A percentile compares a stretch with the other conserved stretches of the same genome.
phyloP scores from a whole-genome alignment of 1,284 basidiomycete species.

The Pulchroboletus neoregius region DNA sequence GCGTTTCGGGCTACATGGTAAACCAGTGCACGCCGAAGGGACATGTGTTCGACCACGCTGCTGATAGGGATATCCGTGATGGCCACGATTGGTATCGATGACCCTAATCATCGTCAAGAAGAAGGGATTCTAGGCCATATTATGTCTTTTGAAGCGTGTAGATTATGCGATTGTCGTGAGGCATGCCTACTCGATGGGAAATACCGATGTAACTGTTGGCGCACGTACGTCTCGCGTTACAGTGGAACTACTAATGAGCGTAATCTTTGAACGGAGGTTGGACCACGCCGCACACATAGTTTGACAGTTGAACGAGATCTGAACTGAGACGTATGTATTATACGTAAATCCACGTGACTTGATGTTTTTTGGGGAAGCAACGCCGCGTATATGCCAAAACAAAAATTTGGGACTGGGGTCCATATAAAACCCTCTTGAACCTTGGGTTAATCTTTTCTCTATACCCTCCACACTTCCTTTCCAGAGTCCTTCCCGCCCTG shows the following conservation, averaged over 20 bases:
- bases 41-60: conserved; percentile 22
- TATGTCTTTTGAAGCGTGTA: conserved; percentile 13
- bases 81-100: conserved; percentile 31
- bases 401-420: conserved; percentile 36
- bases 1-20: conserved; percentile 1
- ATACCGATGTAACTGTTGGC: background rate
- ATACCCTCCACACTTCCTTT: conserved; percentile 1
- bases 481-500: background rate
- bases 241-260: background rate
- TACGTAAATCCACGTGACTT: conserved; percentile 32
- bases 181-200: background rate
- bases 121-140: background rate
- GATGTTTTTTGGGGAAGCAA: conserved; percentile 31
- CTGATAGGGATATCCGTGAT: conserved; percentile 22
- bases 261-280: too few relatives aligned
- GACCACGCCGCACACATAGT: background rate
- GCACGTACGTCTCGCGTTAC: background rate
- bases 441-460: conserved; percentile 5
- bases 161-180: conserved; percentile 15
- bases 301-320: conserved; percentile 4
- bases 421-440: conserved; percentile 24
- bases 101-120: conserved; percentile 14
- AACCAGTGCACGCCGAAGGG: conserved; percentile 1
- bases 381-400: conserved; percentile 19
- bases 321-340: conserved; percentile 4